phyloP scores from a whole-genome alignment of 805 yeast species.

The Cephaloascus fragrans region DNA sequence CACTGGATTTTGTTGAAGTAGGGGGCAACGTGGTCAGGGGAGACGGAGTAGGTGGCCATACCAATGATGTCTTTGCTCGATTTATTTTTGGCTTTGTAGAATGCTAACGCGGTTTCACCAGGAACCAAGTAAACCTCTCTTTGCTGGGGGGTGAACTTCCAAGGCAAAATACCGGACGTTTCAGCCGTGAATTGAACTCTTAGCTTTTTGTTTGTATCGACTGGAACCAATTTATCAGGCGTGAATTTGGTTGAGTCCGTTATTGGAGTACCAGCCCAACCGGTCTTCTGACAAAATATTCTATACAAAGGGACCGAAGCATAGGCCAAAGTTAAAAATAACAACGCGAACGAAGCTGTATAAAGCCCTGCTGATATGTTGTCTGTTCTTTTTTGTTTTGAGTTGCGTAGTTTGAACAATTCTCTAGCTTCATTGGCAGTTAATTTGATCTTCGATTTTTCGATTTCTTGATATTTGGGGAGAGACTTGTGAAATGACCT shows the following conservation, averaged over 20 bases:
- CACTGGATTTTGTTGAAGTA: slow-evolving; percentile 97
- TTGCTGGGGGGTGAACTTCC: slow-evolving; percentile 94
- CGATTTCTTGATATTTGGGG: too few species aligned
- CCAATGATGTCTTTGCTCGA: slow-evolving; percentile 90
- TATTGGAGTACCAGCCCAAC: slow-evolving; percentile 93
- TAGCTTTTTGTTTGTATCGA: slow-evolving; percentile 74
- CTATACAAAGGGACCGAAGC: slow-evolving; percentile 91
- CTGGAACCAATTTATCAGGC: slow-evolving; percentile 80
- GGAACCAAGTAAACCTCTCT: slow-evolving; percentile 88
- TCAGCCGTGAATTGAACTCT: slow-evolving; percentile 86
- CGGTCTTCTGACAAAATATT: slow-evolving; percentile 87
- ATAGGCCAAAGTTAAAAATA: slow-evolving; percentile 71
- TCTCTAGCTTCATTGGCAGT: background rate
- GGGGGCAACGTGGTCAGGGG: slow-evolving; percentile 94
- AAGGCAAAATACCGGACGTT: slow-evolving; percentile 82
- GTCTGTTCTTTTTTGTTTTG: slow-evolving; percentile 11
- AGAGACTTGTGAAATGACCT: too few species aligned
- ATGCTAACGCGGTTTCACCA: slow-evolving; percentile 96
- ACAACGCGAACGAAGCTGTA: slow-evolving; percentile 55
- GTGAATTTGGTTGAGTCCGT: slow-evolving; percentile 77
- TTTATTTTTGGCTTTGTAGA: slow-evolving; percentile 82
- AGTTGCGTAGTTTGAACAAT: background rate
- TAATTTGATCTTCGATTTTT: background rate
- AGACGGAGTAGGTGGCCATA: slow-evolving; percentile 95
- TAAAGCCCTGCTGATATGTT: slow-evolving; percentile 56